Evolutionary conservation across 1,139 yeast genomes (phyloP).

Genomic region (Debaryomycetaceae sp.): DNA sequence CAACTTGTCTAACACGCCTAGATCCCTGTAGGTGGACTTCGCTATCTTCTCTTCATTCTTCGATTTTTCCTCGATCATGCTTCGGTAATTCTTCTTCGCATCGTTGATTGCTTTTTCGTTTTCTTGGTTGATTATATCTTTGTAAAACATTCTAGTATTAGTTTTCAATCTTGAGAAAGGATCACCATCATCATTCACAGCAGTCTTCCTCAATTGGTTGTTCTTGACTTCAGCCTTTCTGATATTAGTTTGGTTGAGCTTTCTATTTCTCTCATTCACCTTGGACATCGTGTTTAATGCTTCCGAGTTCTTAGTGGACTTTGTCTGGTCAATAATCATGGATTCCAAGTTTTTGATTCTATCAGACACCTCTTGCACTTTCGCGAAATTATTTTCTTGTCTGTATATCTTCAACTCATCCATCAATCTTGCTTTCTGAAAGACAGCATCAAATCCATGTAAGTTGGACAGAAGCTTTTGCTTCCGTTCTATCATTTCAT

Average conservation of each 20-base stretch:
- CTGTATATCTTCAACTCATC: constrained; percentile 76
- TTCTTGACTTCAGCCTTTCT: constrained; percentile 76
- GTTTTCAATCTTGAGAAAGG: constrained; percentile 91
- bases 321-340: constrained; percentile 23
- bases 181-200: constrained; percentile 55
- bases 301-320: constrained; percentile 19
- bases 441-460: constrained; percentile 66
- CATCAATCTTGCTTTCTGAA: constrained; percentile 67
- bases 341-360: constrained; percentile 45
- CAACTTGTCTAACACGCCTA: constrained; percentile 44
- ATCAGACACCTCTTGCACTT: constrained; percentile 51
- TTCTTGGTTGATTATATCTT: constrained; percentile 42
- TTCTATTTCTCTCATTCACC: constrained; percentile 80
- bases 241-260: constrained; percentile 70
- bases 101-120: constrained; percentile 44
- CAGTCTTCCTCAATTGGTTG: constrained; percentile 53
- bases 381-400: constrained; percentile 56
- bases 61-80: constrained; percentile 33
- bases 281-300: constrained; percentile 46
- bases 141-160: constrained; percentile 77
- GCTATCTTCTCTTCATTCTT: constrained; percentile 41
- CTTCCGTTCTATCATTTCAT: constrained; percentile 67
- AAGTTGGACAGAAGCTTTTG: constrained; percentile 63
- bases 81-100: constrained; percentile 35
- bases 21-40: constrained; percentile 39